These are phyloP conservation scores for Coemansia sp. DNA, from an alignment of 192 early-diverging fungal species.

Conservation along the genomic window DNA sequence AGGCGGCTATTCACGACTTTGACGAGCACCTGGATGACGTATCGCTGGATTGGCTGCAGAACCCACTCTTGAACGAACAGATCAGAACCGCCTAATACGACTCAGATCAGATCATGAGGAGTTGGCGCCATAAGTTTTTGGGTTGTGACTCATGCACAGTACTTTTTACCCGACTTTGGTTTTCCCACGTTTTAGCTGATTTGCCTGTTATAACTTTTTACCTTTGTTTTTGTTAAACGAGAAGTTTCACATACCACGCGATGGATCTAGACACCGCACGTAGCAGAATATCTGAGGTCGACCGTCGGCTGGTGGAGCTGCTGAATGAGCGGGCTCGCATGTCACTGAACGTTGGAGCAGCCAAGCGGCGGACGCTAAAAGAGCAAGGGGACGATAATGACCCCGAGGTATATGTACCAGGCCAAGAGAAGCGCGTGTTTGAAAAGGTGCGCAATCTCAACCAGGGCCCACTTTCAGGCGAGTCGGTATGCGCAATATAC, in stretches of 20 bases:
- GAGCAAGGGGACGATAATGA: conserved; percentile 45
- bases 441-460: conserved; percentile 71
- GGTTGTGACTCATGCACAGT: conserved; percentile 3
- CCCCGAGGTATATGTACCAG: conserved; percentile 72
- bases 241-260: background rate
- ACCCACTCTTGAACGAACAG: conserved; percentile 35
- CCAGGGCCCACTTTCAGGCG: conserved; percentile 72
- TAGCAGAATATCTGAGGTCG: conserved; percentile 71
- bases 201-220: background rate
- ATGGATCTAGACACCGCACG: conserved; percentile 62
- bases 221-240: background rate
- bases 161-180: conserved; percentile 5
- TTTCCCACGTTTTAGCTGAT: background rate
- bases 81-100: conserved; percentile 21
- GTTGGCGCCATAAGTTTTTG: background rate
- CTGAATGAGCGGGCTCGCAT: conserved; percentile 81
- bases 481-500: conserved; percentile 69
- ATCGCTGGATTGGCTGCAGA: conserved; percentile 53
- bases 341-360: conserved; percentile 76
- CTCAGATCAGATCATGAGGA: background rate
- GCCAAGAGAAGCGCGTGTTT: conserved; percentile 75
- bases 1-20: conserved; percentile 49
- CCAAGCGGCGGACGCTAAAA: conserved; percentile 58
- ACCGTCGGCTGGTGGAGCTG: conserved; percentile 69
- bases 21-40: conserved; percentile 54